Percentiles rank a stretch among this genome's conserved stretches.
phyloP scores from a whole-genome alignment of 352 stramenopile genomes.

The Globisporangium okanoganense region DNA sequence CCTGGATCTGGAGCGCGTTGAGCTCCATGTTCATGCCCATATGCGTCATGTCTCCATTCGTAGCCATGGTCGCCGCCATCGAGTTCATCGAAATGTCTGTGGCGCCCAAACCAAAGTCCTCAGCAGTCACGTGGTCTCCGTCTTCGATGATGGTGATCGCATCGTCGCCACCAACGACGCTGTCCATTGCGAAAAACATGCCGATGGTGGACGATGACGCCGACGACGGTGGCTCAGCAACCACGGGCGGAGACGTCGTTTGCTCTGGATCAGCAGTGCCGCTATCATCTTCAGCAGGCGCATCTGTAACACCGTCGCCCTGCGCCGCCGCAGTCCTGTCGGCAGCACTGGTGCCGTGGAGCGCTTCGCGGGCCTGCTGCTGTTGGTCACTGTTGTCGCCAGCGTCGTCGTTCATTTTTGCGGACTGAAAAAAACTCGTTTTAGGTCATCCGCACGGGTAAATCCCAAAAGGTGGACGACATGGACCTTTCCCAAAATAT shows the following conservation, averaged over 20 bases:
- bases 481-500: too few species aligned
- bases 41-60: slow-evolving; percentile 30
- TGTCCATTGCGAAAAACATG: slow-evolving; percentile 20
- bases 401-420: neutral
- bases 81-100: slow-evolving; percentile 43
- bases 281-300: neutral
- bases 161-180: slow-evolving; percentile 11
- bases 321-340: neutral
- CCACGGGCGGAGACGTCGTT: neutral
- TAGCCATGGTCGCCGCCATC: slow-evolving; percentile 23
- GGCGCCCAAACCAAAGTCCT: slow-evolving; percentile 43
- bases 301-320: neutral
- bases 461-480: too few species aligned
- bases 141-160: slow-evolving; percentile 47
- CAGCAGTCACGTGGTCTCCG: slow-evolving; percentile 41
- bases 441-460: too few species aligned
- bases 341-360: neutral
- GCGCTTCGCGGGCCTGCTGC: neutral
- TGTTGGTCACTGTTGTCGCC: neutral
- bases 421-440: too few species aligned
- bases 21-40: slow-evolving; percentile 64
- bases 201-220: slow-evolving; percentile 5
- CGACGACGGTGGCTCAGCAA: neutral
- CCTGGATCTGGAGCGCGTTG: slow-evolving; percentile 47
- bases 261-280: neutral